Conservation (phyloP, 768 basidiomycete species). For the Tubosaeta brunneosetosa region DNA sequence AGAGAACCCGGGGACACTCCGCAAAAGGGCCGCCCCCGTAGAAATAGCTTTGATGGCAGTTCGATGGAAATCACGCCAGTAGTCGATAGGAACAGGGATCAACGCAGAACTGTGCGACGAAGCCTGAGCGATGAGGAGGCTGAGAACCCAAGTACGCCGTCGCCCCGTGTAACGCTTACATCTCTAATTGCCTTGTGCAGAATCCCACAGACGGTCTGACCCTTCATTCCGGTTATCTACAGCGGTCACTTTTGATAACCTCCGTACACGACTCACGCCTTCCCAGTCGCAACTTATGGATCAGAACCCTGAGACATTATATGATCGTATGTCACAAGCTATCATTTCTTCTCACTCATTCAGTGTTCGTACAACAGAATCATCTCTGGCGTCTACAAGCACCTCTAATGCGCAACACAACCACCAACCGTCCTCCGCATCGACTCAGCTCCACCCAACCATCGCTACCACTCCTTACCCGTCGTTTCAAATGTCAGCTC, state of each 20-base stretch:
- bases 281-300: slow-evolving; percentile 37
- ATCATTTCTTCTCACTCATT: background rate
- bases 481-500: slow-evolving; percentile 52
- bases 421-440: slow-evolving; percentile 27
- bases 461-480: slow-evolving; percentile 54
- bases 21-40: slow-evolving; percentile 44
- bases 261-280: slow-evolving; percentile 43
- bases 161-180: slow-evolving; percentile 5
- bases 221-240: slow-evolving; percentile 41
- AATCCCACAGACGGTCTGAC: slow-evolving; percentile 25
- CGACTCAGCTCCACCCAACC: slow-evolving; percentile 38
- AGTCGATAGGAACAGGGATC: slow-evolving; percentile 37
- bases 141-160: slow-evolving; percentile 49
- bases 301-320: slow-evolving; percentile 29
- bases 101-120: slow-evolving; percentile 47
- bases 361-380: slow-evolving; percentile 8
- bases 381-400: slow-evolving; percentile 13
- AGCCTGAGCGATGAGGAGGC: slow-evolving; percentile 68
- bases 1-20: slow-evolving; percentile 64
- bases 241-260: slow-evolving; percentile 42
- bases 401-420: slow-evolving; percentile 14
- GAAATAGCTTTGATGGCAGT: slow-evolving; percentile 58
- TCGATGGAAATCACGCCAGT: slow-evolving; percentile 55
- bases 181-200: slow-evolving; percentile 14
- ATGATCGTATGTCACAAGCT: slow-evolving; percentile 33